Percentiles rank a stretch among this genome's conserved stretches.
Conservation (phyloP, 73 alveolate species). For the Breviolum minutum region DNA sequence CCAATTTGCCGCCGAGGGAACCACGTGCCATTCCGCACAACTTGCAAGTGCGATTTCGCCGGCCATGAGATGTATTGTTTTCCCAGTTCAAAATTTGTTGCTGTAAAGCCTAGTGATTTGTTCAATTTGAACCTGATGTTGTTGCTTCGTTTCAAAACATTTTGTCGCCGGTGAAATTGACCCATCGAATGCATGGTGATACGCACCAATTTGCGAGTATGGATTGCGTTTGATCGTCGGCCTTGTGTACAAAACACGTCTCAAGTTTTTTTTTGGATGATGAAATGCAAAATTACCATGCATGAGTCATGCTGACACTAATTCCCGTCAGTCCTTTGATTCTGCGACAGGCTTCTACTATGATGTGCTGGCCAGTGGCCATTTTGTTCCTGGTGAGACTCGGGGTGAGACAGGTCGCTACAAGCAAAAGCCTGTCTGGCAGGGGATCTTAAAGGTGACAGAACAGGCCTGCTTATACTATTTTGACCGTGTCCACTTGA, state of each 20-base stretch:
- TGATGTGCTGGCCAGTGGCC: background rate
- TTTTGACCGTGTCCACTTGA: background rate
- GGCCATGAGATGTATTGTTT: no score
- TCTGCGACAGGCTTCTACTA: background rate
- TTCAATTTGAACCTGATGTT: no score
- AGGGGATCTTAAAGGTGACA: background rate
- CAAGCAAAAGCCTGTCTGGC: background rate
- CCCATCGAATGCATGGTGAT: no score
- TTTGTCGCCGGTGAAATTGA: no score
- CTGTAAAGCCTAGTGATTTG: no score
- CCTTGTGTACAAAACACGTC: no score
- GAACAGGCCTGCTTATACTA: background rate
- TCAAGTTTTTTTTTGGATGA: no score
- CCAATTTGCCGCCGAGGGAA: background rate
- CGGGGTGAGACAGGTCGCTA: background rate
- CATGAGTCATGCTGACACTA: background rate
- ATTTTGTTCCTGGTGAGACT: background rate
- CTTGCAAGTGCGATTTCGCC: no score
- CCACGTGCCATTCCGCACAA: background rate
- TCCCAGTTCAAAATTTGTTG: no score
- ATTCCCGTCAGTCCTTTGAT: background rate
- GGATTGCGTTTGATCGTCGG: no score
- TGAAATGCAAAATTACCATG: background rate
- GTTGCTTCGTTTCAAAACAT: no score
- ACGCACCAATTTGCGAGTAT: no score